Conservation (phyloP, 805 yeast genomes). For the Candida tibetensis region DNA sequence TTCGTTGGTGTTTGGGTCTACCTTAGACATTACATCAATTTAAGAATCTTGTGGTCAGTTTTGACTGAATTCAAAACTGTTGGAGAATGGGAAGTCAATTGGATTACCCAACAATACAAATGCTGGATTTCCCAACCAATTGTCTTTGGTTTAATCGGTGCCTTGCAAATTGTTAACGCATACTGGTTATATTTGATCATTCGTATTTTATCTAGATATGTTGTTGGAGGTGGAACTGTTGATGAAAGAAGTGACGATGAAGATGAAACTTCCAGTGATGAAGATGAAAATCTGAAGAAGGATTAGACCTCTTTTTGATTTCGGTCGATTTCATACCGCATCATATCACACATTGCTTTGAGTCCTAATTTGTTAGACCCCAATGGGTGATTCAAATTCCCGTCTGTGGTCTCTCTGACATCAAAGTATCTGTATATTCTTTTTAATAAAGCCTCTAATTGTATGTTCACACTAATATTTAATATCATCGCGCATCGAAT, state of each 20-base stretch:
- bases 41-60: constrained; percentile 78
- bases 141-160: constrained; percentile 72
- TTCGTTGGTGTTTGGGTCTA: constrained; percentile 82
- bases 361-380: no score
- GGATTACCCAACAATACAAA: constrained; percentile 90
- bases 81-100: constrained; percentile 78
- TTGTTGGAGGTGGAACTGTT: constrained; percentile 55
- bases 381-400: no score
- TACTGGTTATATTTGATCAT: constrained; percentile 86
- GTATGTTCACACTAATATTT: no score
- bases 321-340: no score
- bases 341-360: no score
- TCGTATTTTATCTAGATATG: constrained; percentile 69
- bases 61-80: constrained; percentile 82
- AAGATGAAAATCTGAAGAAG: constrained; percentile 8
- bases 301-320: no score
- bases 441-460: no score
- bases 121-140: constrained; percentile 94
- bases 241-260: constrained; percentile 92
- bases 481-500: no score
- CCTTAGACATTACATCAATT: constrained; percentile 80
- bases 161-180: constrained; percentile 78
- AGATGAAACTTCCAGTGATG: constrained; percentile 40
- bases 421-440: no score
- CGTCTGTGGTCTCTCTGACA: no score